Evolutionary conservation across 495 filamentous ascomycete species (phyloP).

Genomic region (Neurospora sublineolata): DNA sequence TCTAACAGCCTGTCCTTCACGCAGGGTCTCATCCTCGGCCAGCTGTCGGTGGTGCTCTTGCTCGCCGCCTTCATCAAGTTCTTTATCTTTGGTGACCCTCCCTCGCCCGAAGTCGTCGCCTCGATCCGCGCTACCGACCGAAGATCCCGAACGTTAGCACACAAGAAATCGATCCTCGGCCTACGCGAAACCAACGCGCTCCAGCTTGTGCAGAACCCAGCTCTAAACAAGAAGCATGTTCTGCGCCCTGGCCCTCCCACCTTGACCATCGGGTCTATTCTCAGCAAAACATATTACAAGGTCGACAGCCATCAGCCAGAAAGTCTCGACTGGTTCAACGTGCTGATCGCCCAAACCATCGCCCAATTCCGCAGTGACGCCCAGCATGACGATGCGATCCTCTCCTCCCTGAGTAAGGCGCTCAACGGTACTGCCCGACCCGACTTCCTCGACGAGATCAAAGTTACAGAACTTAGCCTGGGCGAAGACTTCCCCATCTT

Average conservation of each 20-base stretch:
- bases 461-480: constrained; percentile 81
- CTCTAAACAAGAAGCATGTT: constrained; percentile 63
- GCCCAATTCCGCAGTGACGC: constrained; percentile 90
- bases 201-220: constrained; percentile 25
- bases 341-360: constrained; percentile 90
- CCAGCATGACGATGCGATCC: constrained; percentile 77
- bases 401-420: constrained; percentile 80
- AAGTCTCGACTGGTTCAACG: constrained; percentile 98
- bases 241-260: constrained; percentile 51
- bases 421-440: constrained; percentile 80
- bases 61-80: constrained; percentile 96
- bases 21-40: constrained; percentile 85
- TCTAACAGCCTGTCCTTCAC: constrained; percentile 67
- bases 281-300: constrained; percentile 96
- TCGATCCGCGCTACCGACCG: constrained; percentile 57
- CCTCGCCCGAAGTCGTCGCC: constrained; percentile 64
- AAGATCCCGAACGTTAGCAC: constrained; percentile 49
- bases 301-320: constrained; percentile 94
- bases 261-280: constrained; percentile 73
- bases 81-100: constrained; percentile 96
- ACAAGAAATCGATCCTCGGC: constrained; percentile 54
- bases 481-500: constrained; percentile 98
- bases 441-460: constrained; percentile 84
- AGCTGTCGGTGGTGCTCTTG: constrained; percentile 80
- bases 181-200: constrained; percentile 34